Percentiles rank a stretch among this genome's conserved stretches.
Evolutionary conservation across 352 stramenopile species (phyloP).

Genomic region (Phytophthora sansomeana): DNA sequence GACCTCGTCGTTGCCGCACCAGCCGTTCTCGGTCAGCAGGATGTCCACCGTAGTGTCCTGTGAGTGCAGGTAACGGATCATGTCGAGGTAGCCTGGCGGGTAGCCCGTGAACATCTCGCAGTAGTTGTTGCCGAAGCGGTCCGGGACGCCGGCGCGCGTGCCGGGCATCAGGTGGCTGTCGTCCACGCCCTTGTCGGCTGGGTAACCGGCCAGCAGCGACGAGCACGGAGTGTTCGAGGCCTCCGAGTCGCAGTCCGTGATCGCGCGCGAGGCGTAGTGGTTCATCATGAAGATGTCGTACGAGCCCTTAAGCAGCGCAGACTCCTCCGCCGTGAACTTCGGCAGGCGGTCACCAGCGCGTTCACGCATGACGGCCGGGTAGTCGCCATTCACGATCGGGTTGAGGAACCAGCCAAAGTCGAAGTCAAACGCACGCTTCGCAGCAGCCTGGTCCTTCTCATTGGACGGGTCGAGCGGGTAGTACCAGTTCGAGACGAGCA

Average conservation of each 20-base stretch:
- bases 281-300: slow-evolving; percentile 97
- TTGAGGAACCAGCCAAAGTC: slow-evolving; percentile 93
- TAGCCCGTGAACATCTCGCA: slow-evolving; percentile 57
- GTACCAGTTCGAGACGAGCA: slow-evolving; percentile 85
- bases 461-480: slow-evolving; percentile 80
- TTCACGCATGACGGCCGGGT: slow-evolving; percentile 91
- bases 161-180: slow-evolving; percentile 59
- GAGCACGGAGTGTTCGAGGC: slow-evolving; percentile 40
- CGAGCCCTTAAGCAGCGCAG: slow-evolving; percentile 76
- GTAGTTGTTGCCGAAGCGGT: slow-evolving; percentile 45
- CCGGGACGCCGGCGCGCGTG: slow-evolving; percentile 50
- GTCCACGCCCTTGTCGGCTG: slow-evolving; percentile 53
- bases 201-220: slow-evolving; percentile 42
- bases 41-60: slow-evolving; percentile 48
- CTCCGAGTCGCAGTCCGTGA: slow-evolving; percentile 64
- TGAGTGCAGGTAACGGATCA: slow-evolving; percentile 49
- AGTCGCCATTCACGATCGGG: slow-evolving; percentile 92
- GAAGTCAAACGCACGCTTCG: slow-evolving; percentile 90
- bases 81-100: slow-evolving; percentile 47
- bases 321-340: slow-evolving; percentile 84
- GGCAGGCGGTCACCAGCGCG: slow-evolving; percentile 85
- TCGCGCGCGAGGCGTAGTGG: slow-evolving; percentile 88
- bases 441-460: slow-evolving; percentile 60
- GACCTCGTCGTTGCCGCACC: slow-evolving; percentile 48
- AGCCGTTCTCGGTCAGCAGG: too few species aligned